Evolutionary conservation across 163 green algal genomes (phyloP).

Genomic region (Chloromonas sp.): DNA sequence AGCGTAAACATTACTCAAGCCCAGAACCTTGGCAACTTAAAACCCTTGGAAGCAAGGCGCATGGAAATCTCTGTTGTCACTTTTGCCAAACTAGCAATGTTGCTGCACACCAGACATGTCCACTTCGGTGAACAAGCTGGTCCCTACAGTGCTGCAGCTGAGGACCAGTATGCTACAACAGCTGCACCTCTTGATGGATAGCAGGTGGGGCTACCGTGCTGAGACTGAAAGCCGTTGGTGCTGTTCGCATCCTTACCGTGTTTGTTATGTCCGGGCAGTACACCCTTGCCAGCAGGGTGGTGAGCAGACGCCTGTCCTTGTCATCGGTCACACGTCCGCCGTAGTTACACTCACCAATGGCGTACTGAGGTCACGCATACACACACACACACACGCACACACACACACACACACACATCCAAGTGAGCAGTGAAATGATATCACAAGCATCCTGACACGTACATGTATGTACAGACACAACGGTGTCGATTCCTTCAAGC

Average conservation of each 20-base stretch:
- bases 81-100: too few relatives aligned
- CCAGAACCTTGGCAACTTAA: too few relatives aligned
- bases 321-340: constrained; percentile 76
- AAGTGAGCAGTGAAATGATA: neutral
- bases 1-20: too few relatives aligned
- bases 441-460: too few relatives aligned
- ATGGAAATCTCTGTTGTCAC: too few relatives aligned
- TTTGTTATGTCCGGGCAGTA: neutral
- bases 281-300: constrained; percentile 37
- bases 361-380: constrained; percentile 31
- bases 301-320: constrained; percentile 68
- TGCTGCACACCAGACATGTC: neutral
- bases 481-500: neutral
- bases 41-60: too few relatives aligned
- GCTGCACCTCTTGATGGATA: constrained; percentile 68
- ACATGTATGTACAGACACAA: neutral
- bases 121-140: neutral
- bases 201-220: neutral
- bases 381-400: too few relatives aligned
- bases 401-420: too few relatives aligned
- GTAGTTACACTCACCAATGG: constrained; percentile 82
- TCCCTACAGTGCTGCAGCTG: neutral
- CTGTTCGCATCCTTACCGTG: too few relatives aligned
- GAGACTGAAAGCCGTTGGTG: too few relatives aligned
- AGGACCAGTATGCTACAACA: constrained; percentile 59